Conservation (phyloP, 441 rosid genomes). For the Euphorbia neoarborescens region DNA sequence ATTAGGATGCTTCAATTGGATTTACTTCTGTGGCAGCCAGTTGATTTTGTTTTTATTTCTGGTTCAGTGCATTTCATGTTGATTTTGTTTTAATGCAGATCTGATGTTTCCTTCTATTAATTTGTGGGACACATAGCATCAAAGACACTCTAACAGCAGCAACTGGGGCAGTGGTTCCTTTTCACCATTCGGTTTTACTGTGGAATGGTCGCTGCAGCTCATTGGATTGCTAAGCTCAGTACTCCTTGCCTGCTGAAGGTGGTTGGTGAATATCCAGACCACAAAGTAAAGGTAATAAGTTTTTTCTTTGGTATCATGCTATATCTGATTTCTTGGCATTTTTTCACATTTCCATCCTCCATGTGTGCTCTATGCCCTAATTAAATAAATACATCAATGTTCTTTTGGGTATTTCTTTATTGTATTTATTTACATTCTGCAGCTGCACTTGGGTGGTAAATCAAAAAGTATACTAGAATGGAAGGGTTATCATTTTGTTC, state of each 20-base stretch:
- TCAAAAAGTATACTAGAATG: background rate
- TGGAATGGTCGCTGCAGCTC: constrained; percentile 99
- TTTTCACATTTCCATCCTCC: constrained; percentile 12
- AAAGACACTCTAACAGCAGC: constrained; percentile 96
- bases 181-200: constrained; percentile 90
- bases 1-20: background rate
- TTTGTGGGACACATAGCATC: constrained; percentile 93
- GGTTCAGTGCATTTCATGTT: too few relatives aligned
- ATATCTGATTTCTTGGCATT: background rate
- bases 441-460: background rate
- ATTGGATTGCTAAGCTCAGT: constrained; percentile 90
- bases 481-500: background rate
- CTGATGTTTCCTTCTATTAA: constrained; percentile 66
- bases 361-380: background rate
- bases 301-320: background rate
- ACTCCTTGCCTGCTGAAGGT: constrained; percentile 69
- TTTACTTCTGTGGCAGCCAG: too few relatives aligned
- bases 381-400: background rate
- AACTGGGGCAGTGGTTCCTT: constrained; percentile 94
- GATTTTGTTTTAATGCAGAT: too few relatives aligned
- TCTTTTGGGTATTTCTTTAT: background rate
- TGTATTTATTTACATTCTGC: background rate
- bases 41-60: too few relatives aligned
- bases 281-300: constrained; percentile 59
- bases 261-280: constrained; percentile 63